phyloP scores from a whole-genome alignment of 208 protist species.

The Leishmania tropica region DNA sequence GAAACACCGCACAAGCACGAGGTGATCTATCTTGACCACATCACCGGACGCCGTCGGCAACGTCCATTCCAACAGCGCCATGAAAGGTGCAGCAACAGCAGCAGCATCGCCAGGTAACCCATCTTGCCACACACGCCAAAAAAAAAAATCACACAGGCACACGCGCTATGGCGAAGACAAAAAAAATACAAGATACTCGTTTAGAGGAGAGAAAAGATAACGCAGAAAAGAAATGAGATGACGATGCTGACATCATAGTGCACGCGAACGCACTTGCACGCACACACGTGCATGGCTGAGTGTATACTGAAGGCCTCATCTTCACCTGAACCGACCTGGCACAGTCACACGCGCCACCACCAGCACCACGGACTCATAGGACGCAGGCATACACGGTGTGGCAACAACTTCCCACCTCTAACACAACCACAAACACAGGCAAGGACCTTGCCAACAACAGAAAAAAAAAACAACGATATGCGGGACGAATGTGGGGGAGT shows the following conservation, averaged over 20 bases:
- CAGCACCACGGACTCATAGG: not conserved
- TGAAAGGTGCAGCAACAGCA: not conserved
- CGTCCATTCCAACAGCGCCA: not conserved
- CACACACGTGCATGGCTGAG: not conserved
- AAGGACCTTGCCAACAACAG: not conserved
- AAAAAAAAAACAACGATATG: not conserved
- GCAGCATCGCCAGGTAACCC: not conserved
- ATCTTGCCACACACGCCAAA: not conserved
- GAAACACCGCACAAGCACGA: not conserved
- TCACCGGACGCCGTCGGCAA: not conserved
- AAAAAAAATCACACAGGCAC: not conserved
- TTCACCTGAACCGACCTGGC: not conserved
- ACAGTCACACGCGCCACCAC: not conserved
- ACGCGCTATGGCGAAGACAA: not conserved
- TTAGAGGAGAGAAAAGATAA: conserved; percentile 18
- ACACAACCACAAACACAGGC: not conserved
- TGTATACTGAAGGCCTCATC: no score
- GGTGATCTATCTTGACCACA: not conserved
- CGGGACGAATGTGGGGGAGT: not conserved
- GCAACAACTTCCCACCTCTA: not conserved
- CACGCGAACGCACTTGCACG: not conserved
- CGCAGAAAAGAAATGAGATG: not conserved
- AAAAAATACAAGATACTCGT: not conserved
- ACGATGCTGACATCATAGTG: not conserved
- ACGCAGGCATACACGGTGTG: not conserved